phyloP scores from a whole-genome alignment of 202 grass and related monocot genomes.

The Schoenoplectus triqueter region DNA sequence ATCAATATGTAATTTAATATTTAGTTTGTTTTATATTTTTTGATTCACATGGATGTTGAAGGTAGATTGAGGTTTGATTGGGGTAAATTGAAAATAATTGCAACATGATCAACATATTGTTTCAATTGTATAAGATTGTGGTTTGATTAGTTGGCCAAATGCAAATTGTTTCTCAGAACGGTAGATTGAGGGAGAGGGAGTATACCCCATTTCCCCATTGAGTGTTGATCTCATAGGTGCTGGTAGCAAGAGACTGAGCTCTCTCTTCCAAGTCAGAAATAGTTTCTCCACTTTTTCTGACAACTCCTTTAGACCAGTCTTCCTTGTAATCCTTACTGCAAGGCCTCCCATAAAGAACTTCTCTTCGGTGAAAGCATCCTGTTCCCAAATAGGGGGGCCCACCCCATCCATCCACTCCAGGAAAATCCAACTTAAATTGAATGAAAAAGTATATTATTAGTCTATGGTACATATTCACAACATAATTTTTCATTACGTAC shows the following conservation, averaged over 20 bases:
- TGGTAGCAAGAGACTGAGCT: slow-evolving; percentile 48
- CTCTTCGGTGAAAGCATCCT: slow-evolving; percentile 74
- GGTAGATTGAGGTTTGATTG: background rate
- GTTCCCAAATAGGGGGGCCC: slow-evolving; percentile 56
- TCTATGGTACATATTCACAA: background rate
- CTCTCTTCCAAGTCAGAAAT: slow-evolving; percentile 43
- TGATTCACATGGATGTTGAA: background rate
- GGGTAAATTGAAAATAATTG: background rate
- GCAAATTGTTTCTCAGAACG: background rate
- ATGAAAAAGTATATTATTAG: slow-evolving; percentile 17
- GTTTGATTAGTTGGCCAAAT: background rate
- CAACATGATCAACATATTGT: too few species aligned
- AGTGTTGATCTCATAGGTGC: slow-evolving; percentile 58
- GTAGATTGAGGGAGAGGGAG: background rate
- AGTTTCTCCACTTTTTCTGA: background rate
- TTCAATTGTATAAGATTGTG: background rate
- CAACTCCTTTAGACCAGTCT: slow-evolving; percentile 48
- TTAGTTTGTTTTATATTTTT: background rate
- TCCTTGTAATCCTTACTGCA: slow-evolving; percentile 59
- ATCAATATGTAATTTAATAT: background rate
- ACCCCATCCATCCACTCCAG: slow-evolving; percentile 48
- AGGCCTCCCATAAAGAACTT: slow-evolving; percentile 51
- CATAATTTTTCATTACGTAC: background rate
- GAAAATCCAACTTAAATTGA: slow-evolving; percentile 49
- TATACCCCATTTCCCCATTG: slow-evolving; percentile 52